Percentiles rank a stretch among this genome's conserved stretches.
Conservation (phyloP, 768 basidiomycete genomes). For the Naganishia kalamii region DNA sequence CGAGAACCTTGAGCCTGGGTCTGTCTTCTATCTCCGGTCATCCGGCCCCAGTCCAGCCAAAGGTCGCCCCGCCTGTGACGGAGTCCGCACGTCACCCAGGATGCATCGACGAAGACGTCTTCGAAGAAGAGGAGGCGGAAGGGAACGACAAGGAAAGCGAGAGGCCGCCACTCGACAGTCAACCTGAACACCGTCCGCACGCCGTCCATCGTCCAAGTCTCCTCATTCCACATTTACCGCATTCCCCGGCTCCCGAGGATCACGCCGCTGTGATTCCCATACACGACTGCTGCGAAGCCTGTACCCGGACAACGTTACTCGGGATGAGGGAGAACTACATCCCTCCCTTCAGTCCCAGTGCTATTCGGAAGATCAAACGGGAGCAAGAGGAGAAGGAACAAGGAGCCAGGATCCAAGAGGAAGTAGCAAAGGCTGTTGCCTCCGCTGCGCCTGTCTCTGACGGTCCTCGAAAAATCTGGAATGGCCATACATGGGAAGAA, state of each 20-base stretch:
- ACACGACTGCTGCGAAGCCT: constrained; percentile 14
- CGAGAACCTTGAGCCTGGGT: neutral
- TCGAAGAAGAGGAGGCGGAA: constrained; percentile 5
- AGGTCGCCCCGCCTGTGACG: neutral
- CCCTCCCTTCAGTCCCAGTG: constrained; percentile 7
- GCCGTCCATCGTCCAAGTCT: neutral
- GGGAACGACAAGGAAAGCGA: neutral
- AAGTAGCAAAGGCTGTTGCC: neutral
- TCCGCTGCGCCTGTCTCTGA: neutral
- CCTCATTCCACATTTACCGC: neutral
- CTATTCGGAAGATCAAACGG: constrained; percentile 7
- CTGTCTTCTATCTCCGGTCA: neutral
- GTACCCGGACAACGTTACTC: neutral
- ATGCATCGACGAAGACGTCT: constrained; percentile 1
- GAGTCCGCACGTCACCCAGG: neutral
- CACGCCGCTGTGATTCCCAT: neutral
- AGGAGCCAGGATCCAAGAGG: neutral
- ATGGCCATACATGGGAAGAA: neutral
- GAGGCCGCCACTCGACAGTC: neutral
- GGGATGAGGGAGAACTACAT: constrained; percentile 5
- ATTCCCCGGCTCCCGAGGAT: neutral
- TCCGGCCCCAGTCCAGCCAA: neutral
- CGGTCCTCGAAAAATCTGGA: neutral
- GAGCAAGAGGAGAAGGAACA: neutral
- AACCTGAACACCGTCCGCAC: neutral